Evolutionary conservation across 2,329 filamentous ascomycete genomes (phyloP).

Genomic region (Hypomyces perniciosus): DNA sequence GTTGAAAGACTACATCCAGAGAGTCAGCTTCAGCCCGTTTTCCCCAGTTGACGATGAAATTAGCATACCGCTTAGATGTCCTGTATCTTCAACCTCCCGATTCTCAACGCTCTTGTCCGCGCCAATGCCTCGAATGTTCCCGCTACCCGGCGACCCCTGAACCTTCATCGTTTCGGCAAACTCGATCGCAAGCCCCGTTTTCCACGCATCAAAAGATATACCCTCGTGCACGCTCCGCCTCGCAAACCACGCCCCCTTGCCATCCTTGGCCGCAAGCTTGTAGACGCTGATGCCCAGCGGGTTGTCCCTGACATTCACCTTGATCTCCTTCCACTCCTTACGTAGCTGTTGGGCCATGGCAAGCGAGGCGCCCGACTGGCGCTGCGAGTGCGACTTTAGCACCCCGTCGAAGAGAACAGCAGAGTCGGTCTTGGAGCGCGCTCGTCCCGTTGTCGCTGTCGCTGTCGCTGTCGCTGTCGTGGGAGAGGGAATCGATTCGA

Average conservation of each 20-base stretch:
- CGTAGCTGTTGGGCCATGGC: conserved; percentile 51
- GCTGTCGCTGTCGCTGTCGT: conserved; percentile 32
- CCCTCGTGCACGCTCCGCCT: conserved; percentile 76
- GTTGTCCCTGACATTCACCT: conserved; percentile 65
- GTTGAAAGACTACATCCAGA: conserved; percentile 60
- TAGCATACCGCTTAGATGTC: conserved; percentile 54
- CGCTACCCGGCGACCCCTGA: conserved; percentile 62
- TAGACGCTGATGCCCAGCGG: conserved; percentile 71
- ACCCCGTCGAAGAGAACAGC: conserved; percentile 47
- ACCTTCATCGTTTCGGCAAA: conserved; percentile 72
- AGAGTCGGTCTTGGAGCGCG: conserved; percentile 52
- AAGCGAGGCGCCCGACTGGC: conserved; percentile 41
- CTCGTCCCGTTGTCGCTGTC: conserved; percentile 34
- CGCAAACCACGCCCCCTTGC: conserved; percentile 85
- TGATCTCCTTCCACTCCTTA: conserved; percentile 83
- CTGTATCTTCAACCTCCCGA: conserved; percentile 49
- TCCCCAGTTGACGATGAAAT: background rate
- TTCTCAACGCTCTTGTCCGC: conserved; percentile 70
- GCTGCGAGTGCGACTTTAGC: conserved; percentile 38
- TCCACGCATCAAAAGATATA: conserved; percentile 71
- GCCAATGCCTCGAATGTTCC: conserved; percentile 77
- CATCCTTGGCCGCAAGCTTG: conserved; percentile 73
- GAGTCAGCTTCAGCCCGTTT: background rate
- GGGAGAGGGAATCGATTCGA: conserved; percentile 65
- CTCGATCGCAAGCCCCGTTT: conserved; percentile 68